These are phyloP conservation scores for Entophlyctis luteolus DNA, from an alignment of 192 early-diverging fungal species.

Conservation along the genomic window DNA sequence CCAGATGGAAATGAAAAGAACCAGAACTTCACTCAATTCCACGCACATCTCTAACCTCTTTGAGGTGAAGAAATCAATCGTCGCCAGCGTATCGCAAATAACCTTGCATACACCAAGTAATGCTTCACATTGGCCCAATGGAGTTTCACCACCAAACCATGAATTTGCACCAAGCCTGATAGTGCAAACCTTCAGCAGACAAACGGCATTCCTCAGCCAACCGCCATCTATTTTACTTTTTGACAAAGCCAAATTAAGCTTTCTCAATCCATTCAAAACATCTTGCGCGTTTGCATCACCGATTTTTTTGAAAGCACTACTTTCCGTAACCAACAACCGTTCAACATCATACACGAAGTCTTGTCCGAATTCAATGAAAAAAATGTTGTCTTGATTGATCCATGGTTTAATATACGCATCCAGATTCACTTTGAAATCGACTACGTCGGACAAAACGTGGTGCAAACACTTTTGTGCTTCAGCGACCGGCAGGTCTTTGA, in stretches of 20 bases:
- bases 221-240: slow-evolving; percentile 26
- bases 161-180: not conserved
- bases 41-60: not conserved
- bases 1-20: slow-evolving; percentile 1
- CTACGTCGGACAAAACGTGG: too few relatives aligned
- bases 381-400: too few relatives aligned
- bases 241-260: slow-evolving; percentile 17
- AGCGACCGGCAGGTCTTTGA: too few relatives aligned
- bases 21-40: slow-evolving; percentile 5
- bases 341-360: slow-evolving; percentile 28
- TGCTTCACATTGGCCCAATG: not conserved
- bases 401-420: slow-evolving; percentile 1
- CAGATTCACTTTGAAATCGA: too few relatives aligned
- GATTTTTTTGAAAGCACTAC: too few relatives aligned
- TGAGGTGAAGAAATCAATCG: not conserved
- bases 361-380: too few relatives aligned
- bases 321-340: slow-evolving; percentile 15
- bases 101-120: not conserved
- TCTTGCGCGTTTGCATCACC: too few relatives aligned
- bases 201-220: slow-evolving; percentile 19
- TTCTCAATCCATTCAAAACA: not conserved
- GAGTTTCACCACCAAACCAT: not conserved
- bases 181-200: slow-evolving; percentile 27
- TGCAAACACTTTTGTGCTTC: too few relatives aligned
- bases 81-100: not conserved